Conservation (phyloP, 2,329 filamentous ascomycete species). For the Mycosphaerelloides madeirae region DNA sequence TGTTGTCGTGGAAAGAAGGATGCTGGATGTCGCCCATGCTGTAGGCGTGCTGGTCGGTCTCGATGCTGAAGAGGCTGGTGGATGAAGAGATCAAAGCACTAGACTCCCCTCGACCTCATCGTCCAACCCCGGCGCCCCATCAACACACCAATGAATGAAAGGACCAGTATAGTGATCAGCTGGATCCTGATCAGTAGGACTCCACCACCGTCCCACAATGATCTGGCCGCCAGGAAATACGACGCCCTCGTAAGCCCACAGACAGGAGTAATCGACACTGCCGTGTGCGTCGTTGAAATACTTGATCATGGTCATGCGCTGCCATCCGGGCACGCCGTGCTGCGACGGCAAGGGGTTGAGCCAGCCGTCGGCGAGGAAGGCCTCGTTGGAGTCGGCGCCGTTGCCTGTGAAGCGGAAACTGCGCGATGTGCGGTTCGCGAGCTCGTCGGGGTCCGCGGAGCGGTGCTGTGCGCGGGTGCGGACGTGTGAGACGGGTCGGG, state of each 20-base stretch:
- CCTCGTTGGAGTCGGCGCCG: conserved; percentile 34
- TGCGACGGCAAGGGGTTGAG: conserved; percentile 49
- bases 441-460: conserved; percentile 5
- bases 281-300: conserved; percentile 37
- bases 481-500: conserved; percentile 14
- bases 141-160: conserved; percentile 39
- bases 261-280: conserved; percentile 27
- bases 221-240: conserved; percentile 45
- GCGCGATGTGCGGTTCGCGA: conserved; percentile 1
- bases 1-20: too few species aligned
- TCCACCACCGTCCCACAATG: conserved; percentile 47
- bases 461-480: conserved; percentile 33
- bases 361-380: conserved; percentile 41
- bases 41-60: too few species aligned
- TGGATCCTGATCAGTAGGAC: conserved; percentile 27
- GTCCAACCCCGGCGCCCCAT: not conserved
- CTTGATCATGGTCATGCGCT: conserved; percentile 53
- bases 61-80: too few species aligned
- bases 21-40: too few species aligned
- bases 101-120: not conserved
- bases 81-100: too few species aligned
- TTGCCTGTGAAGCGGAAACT: conserved; percentile 36
- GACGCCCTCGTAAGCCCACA: conserved; percentile 49
- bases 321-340: conserved; percentile 48
- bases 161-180: conserved; percentile 36